These are phyloP conservation scores for Kwoniella heveanensis DNA, from an alignment of 768 basidiomycete species.

Conservation along the genomic window DNA sequence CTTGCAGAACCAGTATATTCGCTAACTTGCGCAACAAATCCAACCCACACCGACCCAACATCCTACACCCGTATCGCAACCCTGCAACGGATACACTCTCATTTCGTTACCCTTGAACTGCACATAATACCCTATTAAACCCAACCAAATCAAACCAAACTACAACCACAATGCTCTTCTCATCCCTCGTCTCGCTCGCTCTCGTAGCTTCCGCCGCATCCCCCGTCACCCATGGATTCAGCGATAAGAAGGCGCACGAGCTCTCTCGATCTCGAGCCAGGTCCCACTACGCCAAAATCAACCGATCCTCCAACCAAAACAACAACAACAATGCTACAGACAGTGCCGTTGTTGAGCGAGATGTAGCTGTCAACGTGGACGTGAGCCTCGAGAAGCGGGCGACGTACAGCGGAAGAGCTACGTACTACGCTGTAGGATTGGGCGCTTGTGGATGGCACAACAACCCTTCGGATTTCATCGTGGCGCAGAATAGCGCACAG, in stretches of 20 bases:
- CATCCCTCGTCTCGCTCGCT: conserved; percentile 17
- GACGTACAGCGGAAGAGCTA: conserved; percentile 47
- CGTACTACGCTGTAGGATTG: conserved; percentile 59
- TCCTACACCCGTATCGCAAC: not conserved
- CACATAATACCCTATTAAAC: no score
- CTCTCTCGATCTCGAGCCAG: conserved; percentile 26
- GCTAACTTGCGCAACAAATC: not conserved
- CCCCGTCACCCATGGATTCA: conserved; percentile 26
- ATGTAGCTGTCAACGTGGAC: conserved; percentile 3
- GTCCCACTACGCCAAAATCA: conserved; percentile 15
- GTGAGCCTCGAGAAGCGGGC: conserved; percentile 29
- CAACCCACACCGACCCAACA: not conserved
- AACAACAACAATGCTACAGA: not conserved
- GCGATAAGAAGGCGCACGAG: conserved; percentile 26
- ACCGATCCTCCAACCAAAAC: conserved; percentile 1
- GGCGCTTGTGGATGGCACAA: conserved; percentile 59
- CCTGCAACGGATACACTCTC: no score
- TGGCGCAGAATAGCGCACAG: conserved; percentile 58
- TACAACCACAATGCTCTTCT: conserved; percentile 16
- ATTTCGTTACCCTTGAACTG: no score
- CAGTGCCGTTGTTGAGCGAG: not conserved
- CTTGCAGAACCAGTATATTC: not conserved
- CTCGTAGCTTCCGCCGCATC: conserved; percentile 27
- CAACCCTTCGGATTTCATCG: conserved; percentile 56
- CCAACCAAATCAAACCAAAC: no score